phyloP scores from a whole-genome alignment of 495 filamentous ascomycete species.

The Durotheca rogersii region DNA sequence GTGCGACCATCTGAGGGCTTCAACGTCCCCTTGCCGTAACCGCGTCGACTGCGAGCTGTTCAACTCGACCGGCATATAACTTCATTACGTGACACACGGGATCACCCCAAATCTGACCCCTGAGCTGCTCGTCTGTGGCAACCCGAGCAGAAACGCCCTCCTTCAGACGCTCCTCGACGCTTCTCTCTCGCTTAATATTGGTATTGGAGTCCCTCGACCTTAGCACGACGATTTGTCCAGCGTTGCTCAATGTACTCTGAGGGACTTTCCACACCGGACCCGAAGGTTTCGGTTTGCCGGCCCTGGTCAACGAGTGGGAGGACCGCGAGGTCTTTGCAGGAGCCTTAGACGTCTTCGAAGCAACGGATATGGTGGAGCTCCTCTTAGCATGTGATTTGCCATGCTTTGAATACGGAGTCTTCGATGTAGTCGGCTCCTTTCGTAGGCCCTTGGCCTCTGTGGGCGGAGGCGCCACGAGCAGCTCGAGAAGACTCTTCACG shows the following conservation, averaged over 20 bases:
- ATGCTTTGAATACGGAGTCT: slow-evolving; percentile 11
- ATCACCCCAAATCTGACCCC: slow-evolving; percentile 73
- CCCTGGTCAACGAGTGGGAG: slow-evolving; percentile 26
- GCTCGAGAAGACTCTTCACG: slow-evolving; percentile 65
- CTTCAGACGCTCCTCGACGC: slow-evolving; percentile 42
- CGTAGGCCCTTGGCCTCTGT: slow-evolving; percentile 16
- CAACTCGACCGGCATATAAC: slow-evolving; percentile 67
- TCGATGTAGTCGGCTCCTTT: slow-evolving; percentile 12
- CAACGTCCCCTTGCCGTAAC: slow-evolving; percentile 53
- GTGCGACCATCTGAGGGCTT: neutral
- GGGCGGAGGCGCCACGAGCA: slow-evolving; percentile 66
- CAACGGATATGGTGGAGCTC: slow-evolving; percentile 35
- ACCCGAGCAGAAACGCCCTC: slow-evolving; percentile 62
- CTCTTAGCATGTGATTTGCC: slow-evolving; percentile 10
- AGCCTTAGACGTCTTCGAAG: slow-evolving; percentile 32
- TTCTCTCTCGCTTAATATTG: slow-evolving; percentile 37
- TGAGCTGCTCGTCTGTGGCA: slow-evolving; percentile 62
- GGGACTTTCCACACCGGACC: slow-evolving; percentile 63
- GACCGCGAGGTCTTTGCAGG: slow-evolving; percentile 16
- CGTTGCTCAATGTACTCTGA: slow-evolving; percentile 60
- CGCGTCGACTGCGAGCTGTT: slow-evolving; percentile 64
- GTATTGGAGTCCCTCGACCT: slow-evolving; percentile 43
- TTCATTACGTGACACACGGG: slow-evolving; percentile 77
- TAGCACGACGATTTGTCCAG: slow-evolving; percentile 67
- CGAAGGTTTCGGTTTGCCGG: slow-evolving; percentile 13